Evolutionary conservation across 176 grass and related monocot genomes (phyloP).

Genomic region (Oropetium thomaeum): DNA sequence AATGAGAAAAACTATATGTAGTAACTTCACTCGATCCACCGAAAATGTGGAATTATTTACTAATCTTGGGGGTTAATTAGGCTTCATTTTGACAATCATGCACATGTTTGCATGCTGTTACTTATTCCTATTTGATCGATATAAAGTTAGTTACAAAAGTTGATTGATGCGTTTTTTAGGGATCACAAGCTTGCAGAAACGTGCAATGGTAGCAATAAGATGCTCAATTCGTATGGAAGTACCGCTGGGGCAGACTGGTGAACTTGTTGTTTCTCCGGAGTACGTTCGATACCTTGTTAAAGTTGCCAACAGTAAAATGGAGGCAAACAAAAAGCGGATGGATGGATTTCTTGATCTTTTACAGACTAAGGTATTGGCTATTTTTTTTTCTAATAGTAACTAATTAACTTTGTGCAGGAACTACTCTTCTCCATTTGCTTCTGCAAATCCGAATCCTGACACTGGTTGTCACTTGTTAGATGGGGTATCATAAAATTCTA

Average conservation of each 20-base stretch:
- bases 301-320: slow-evolving; percentile 90
- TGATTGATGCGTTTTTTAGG: slow-evolving; percentile 40
- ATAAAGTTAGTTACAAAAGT: neutral
- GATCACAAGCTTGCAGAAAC: slow-evolving; percentile 77
- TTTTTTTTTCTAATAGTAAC: neutral
- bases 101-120: neutral
- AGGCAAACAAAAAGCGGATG: slow-evolving; percentile 74
- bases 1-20: neutral
- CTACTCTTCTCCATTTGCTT: neutral
- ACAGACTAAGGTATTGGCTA: slow-evolving; percentile 47
- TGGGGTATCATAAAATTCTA: too few relatives aligned
- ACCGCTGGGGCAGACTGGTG: slow-evolving; percentile 58
- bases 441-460: neutral
- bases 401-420: neutral
- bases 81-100: neutral
- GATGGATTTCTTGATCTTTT: slow-evolving; percentile 65
- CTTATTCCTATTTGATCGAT: neutral
- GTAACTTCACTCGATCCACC: neutral
- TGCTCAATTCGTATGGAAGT: slow-evolving; percentile 96
- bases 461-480: neutral
- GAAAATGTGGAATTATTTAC: neutral
- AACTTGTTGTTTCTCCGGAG: slow-evolving; percentile 53
- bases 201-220: slow-evolving; percentile 82
- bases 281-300: slow-evolving; percentile 71
- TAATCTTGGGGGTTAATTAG: neutral